phyloP scores from a whole-genome alignment of 768 basidiomycete species.

The Hygrophorus pudorinus region DNA sequence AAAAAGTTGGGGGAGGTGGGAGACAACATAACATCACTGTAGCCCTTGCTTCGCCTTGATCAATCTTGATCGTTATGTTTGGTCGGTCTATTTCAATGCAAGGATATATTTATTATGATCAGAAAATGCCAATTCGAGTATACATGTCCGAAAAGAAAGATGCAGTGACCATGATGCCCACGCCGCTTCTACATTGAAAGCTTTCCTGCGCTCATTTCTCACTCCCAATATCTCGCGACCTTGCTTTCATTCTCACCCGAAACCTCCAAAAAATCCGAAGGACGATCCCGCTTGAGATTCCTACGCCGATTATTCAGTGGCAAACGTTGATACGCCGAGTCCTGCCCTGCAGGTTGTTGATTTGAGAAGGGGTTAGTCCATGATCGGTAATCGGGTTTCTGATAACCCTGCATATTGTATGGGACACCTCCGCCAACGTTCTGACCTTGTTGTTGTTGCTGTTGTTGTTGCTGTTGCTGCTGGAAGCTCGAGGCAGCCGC shows the following conservation, averaged over 20 bases:
- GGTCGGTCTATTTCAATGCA: not conserved
- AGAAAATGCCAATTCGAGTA: not conserved
- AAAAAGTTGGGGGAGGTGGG: conserved; percentile 24
- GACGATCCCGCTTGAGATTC: conserved; percentile 71
- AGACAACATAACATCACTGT: not conserved
- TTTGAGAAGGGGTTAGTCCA: conserved; percentile 44
- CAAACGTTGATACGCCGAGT: conserved; percentile 81
- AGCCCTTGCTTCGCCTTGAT: not conserved
- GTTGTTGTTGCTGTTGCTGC: conserved; percentile 39
- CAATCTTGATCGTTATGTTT: not conserved
- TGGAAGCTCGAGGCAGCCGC: conserved; percentile 48
- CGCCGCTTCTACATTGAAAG: too few species aligned
- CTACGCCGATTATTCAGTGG: conserved; percentile 75
- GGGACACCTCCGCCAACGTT: conserved; percentile 23
- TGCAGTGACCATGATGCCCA: not conserved
- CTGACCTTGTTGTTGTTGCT: conserved; percentile 19
- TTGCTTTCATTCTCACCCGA: conserved; percentile 55
- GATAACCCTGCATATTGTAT: conserved; percentile 34
- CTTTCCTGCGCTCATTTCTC: conserved; percentile 6
- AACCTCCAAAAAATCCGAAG: conserved; percentile 76
- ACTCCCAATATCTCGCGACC: conserved; percentile 73
- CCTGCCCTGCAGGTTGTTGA: conserved; percentile 59
- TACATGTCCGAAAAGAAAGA: conserved; percentile 1
- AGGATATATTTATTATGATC: not conserved
- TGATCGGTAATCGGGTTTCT: conserved; percentile 17